Percentiles rank a stretch among this genome's conserved stretches.
Evolutionary conservation across 371 early-diverging fungal species (phyloP).

Genomic region (Fennellomyces sp.): DNA sequence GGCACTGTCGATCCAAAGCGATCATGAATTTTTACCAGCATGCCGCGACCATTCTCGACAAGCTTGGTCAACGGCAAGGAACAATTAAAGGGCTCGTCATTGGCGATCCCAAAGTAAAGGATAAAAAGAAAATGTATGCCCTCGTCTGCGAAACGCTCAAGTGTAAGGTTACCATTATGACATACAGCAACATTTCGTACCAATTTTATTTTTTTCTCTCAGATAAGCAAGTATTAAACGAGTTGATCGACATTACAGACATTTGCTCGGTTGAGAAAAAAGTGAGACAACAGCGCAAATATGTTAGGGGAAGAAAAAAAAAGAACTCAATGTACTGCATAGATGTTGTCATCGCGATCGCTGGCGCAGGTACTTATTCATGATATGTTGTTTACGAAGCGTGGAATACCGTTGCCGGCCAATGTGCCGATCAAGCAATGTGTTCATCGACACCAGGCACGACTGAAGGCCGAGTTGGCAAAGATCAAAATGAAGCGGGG

Average conservation of each 20-base stretch:
- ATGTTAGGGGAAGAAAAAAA: neutral
- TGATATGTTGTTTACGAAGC: constrained; percentile 81
- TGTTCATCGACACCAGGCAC: constrained; percentile 67
- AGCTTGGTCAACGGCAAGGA: constrained; percentile 74
- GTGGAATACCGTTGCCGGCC: constrained; percentile 68
- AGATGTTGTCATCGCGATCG: constrained; percentile 33
- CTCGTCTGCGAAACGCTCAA: constrained; percentile 92
- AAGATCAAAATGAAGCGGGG: constrained; percentile 72
- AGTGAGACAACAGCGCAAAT: constrained; percentile 33
- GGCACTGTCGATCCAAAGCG: neutral
- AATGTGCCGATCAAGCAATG: constrained; percentile 66
- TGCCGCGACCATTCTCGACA: constrained; percentile 75
- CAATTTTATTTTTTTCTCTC: neutral
- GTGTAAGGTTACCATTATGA: constrained; percentile 64
- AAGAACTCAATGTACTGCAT: constrained; percentile 15
- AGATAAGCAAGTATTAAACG: constrained; percentile 58
- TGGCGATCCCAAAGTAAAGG: constrained; percentile 69
- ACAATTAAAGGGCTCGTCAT: constrained; percentile 81
- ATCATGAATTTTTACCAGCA: constrained; percentile 76
- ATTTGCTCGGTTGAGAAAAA: constrained; percentile 56
- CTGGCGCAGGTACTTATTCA: constrained; percentile 73
- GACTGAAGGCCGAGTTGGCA: constrained; percentile 77
- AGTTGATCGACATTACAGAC: constrained; percentile 57
- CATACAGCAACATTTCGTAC: neutral
- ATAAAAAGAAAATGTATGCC: constrained; percentile 90